A percentile compares a stretch with the other conserved stretches of the same genome.
phyloP scores from a whole-genome alignment of 2,329 filamentous ascomycete species.

The Xylaria sp. region DNA sequence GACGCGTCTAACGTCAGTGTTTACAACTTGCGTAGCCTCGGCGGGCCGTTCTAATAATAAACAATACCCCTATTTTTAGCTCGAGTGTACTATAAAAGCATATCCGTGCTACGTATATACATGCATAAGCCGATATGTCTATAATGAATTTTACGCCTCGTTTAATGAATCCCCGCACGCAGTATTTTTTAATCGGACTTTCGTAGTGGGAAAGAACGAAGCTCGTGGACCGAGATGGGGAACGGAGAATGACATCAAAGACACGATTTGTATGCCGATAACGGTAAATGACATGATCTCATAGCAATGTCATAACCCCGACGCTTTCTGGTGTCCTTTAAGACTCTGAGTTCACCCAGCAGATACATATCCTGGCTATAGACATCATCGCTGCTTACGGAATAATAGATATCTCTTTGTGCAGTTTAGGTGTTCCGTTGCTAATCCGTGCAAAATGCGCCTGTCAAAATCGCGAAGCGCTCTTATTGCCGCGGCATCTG shows the following conservation, averaged over 20 bases:
- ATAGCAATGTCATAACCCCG: background rate
- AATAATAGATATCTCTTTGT: background rate
- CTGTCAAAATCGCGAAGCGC: conserved; percentile 12
- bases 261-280: background rate
- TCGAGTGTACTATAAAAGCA: no score
- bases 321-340: background rate
- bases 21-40: no score
- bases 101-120: no score
- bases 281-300: background rate
- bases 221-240: background rate
- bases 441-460: conserved; percentile 1
- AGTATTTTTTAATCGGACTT: no score
- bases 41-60: no score
- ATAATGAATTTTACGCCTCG: no score
- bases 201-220: background rate
- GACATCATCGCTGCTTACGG: background rate
- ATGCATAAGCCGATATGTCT: no score
- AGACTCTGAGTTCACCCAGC: background rate
- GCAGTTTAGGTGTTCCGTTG: no score
- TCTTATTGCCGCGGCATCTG: conserved; percentile 15
- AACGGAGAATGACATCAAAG: conserved; percentile 6
- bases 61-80: no score
- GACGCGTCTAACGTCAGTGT: no score
- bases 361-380: background rate
- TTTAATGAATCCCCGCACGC: no score